Evolutionary conservation across 2,329 filamentous ascomycete species (phyloP).

Genomic region (Pseudocercospora macadamiae): DNA sequence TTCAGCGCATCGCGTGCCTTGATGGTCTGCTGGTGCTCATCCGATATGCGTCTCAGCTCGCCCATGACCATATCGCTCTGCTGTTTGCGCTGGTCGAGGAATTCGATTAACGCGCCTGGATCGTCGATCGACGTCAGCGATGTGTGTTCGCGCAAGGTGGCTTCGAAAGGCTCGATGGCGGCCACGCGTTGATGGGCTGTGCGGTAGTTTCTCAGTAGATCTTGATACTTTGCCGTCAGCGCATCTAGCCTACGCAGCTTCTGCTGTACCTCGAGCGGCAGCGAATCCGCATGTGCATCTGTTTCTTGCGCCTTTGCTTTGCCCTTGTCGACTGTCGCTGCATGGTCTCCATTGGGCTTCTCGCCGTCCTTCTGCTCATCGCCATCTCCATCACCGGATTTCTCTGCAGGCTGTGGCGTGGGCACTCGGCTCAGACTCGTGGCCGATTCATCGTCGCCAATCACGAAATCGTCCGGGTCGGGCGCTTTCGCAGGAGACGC

Average conservation of each 20-base stretch:
- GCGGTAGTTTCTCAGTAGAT: slow-evolving; percentile 87
- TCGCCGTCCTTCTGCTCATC: slow-evolving; percentile 21
- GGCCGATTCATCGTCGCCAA: slow-evolving; percentile 75
- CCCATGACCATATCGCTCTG: slow-evolving; percentile 93
- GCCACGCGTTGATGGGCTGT: slow-evolving; percentile 85
- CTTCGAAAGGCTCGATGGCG: slow-evolving; percentile 91
- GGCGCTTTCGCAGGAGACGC: slow-evolving; percentile 52
- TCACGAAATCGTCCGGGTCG: slow-evolving; percentile 84
- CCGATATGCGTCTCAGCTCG: slow-evolving; percentile 83
- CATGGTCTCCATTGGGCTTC: slow-evolving; percentile 31
- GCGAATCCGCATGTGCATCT: too few species aligned
- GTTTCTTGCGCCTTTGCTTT: slow-evolving; percentile 35
- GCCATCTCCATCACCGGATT: slow-evolving; percentile 38
- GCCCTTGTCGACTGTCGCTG: slow-evolving; percentile 34
- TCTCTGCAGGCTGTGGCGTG: slow-evolving; percentile 58
- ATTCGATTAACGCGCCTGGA: slow-evolving; percentile 81
- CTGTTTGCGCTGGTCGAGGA: slow-evolving; percentile 80
- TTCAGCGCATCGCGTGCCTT: slow-evolving; percentile 77
- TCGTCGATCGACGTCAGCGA: slow-evolving; percentile 87
- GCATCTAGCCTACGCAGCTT: slow-evolving; percentile 87
- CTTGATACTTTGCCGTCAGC: slow-evolving; percentile 83
- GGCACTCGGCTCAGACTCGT: slow-evolving; percentile 63
- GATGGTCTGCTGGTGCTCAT: slow-evolving; percentile 38
- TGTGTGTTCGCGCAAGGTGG: slow-evolving; percentile 86
- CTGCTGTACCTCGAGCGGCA: slow-evolving; percentile 73